Conservation (phyloP, 1,284 basidiomycete genomes). For the Kalmanozyma brasiliensis region DNA sequence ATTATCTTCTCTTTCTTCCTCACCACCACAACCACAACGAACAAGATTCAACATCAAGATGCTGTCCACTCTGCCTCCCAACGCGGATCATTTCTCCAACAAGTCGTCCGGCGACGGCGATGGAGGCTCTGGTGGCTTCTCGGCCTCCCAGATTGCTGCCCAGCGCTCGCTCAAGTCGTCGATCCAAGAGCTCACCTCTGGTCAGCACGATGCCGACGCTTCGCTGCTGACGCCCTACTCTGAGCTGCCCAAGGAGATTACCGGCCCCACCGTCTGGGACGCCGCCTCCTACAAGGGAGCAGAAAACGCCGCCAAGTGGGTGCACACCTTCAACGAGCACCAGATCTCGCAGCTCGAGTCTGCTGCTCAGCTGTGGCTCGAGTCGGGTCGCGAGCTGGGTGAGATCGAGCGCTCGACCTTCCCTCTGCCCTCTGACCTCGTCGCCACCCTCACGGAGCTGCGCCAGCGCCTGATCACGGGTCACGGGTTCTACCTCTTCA, state of each 20-base stretch:
- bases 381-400: conserved; percentile 51
- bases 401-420: conserved; percentile 63
- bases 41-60: conserved; percentile 12
- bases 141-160: conserved; percentile 43
- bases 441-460: conserved; percentile 38
- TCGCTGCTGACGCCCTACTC: conserved; percentile 61
- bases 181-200: conserved; percentile 57
- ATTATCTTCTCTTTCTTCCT: background rate
- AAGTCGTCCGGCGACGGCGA: conserved; percentile 14
- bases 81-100: conserved; percentile 22
- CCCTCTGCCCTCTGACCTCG: conserved; percentile 49
- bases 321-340: conserved; percentile 47
- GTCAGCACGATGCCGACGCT: conserved; percentile 57
- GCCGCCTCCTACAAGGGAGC: conserved; percentile 62
- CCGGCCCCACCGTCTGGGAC: conserved; percentile 60
- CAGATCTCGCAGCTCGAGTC: conserved; percentile 53
- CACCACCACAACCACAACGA: background rate
- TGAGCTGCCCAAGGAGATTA: conserved; percentile 67
- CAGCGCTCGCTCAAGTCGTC: conserved; percentile 54
- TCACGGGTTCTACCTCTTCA: conserved; percentile 69
- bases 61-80: conserved; percentile 34
- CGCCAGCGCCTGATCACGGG: conserved; percentile 50
- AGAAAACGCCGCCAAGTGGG: conserved; percentile 50
- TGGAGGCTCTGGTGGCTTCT: conserved; percentile 41
- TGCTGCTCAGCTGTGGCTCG: conserved; percentile 49